Evolutionary conservation across 2,329 filamentous ascomycete species (phyloP).

Genomic region (Apiospora phragmitis): DNA sequence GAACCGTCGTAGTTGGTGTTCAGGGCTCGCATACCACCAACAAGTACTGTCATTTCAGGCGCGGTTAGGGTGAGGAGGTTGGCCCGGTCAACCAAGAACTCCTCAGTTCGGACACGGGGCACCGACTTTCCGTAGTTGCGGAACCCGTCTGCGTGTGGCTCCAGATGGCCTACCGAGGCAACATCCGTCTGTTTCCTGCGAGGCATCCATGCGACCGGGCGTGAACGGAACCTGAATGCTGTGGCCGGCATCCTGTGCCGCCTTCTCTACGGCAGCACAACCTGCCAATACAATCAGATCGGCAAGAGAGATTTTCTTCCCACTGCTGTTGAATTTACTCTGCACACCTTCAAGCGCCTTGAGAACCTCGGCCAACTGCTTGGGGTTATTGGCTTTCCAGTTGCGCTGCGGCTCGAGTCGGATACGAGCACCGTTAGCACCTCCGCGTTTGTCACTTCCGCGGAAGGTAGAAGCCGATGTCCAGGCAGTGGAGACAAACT

Average conservation of each 20-base stretch:
- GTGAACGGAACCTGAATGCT: conserved; percentile 67
- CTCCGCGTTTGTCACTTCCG: conserved; percentile 76
- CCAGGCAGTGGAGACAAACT: conserved; percentile 68
- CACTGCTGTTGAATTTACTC: conserved; percentile 62
- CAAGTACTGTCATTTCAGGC: conserved; percentile 69
- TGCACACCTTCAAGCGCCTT: conserved; percentile 63
- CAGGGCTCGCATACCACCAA: conserved; percentile 71
- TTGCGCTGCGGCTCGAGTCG: conserved; percentile 69
- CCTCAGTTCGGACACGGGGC: conserved; percentile 62
- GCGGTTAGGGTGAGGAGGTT: conserved; percentile 69
- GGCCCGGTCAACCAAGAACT: conserved; percentile 71
- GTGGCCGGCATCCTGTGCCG: conserved; percentile 47
- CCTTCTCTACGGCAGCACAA: conserved; percentile 71
- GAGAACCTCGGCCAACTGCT: conserved; percentile 63
- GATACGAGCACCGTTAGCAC: conserved; percentile 78
- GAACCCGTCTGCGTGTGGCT: conserved; percentile 73
- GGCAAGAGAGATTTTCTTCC: conserved; percentile 74
- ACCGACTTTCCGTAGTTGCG: conserved; percentile 72
- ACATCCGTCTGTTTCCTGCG: conserved; percentile 70
- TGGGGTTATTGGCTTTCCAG: conserved; percentile 75
- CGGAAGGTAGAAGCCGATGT: conserved; percentile 72
- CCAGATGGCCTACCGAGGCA: conserved; percentile 62
- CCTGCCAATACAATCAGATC: conserved; percentile 79
- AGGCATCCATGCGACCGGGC: conserved; percentile 71
- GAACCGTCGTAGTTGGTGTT: conserved; percentile 73